These are phyloP conservation scores for Rhizophagus sp. DNA, from an alignment of 192 early-diverging fungal genomes.

Conservation along the genomic window DNA sequence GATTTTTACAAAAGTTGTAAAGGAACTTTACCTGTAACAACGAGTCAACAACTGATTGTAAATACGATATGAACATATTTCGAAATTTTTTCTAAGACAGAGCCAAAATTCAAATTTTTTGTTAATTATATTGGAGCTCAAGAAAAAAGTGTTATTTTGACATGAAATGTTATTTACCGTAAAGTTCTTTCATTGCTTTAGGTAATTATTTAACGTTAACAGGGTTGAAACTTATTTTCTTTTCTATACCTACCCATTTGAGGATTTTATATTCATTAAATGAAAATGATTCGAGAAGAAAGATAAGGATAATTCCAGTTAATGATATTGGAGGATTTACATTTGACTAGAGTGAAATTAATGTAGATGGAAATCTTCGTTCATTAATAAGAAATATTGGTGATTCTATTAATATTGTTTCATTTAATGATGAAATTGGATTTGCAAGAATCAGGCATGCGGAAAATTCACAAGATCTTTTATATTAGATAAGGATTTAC, in stretches of 20 bases:
- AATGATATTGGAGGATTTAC: slow-evolving; percentile 60
- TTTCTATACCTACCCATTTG: slow-evolving; percentile 59
- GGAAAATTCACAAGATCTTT: slow-evolving; percentile 6
- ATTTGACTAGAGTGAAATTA: slow-evolving; percentile 54
- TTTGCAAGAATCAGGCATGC: slow-evolving; percentile 11
- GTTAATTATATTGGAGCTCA: slow-evolving; percentile 6
- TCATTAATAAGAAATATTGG: neutral
- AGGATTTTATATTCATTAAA: slow-evolving; percentile 33
- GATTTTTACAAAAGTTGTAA: too few species aligned
- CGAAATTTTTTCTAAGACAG: slow-evolving; percentile 65
- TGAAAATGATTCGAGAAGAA: slow-evolving; percentile 32
- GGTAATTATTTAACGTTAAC: slow-evolving; percentile 56
- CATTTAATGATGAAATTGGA: neutral
- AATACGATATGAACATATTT: too few species aligned
- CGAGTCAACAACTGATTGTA: too few species aligned
- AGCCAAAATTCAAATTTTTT: slow-evolving; percentile 39
- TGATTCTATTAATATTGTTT: neutral
- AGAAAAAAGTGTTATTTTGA: slow-evolving; percentile 17
- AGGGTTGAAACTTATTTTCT: slow-evolving; percentile 54
- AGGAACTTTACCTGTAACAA: too few species aligned
- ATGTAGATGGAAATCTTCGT: slow-evolving; percentile 35
- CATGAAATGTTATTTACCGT: slow-evolving; percentile 49
- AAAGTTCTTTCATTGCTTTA: slow-evolving; percentile 62
- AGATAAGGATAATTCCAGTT: slow-evolving; percentile 66
- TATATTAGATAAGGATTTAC: slow-evolving; percentile 26